phyloP scores from a whole-genome alignment of 1,284 basidiomycete genomes.

The Microbotryum violaceum region DNA sequence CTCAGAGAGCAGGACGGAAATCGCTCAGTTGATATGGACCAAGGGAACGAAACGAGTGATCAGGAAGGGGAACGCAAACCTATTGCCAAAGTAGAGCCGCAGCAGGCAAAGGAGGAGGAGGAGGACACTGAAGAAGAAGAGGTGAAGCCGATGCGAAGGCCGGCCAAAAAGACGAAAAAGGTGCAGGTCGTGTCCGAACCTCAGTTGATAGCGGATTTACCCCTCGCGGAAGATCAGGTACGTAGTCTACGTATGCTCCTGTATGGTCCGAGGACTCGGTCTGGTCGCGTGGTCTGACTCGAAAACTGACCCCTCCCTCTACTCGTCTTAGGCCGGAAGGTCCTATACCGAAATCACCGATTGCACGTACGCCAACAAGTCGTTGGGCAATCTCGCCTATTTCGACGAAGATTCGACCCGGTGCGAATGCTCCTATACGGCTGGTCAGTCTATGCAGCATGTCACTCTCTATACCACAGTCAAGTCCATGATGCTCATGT shows the following conservation, averaged over 20 bases:
- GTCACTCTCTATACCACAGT: background rate
- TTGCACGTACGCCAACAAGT: conserved; percentile 83
- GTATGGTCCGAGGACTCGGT: no score
- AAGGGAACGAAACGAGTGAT: background rate
- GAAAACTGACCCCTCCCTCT: background rate
- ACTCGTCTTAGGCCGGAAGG: conserved; percentile 49
- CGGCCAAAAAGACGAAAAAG: conserved; percentile 10
- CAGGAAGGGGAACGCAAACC: background rate
- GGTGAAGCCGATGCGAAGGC: background rate
- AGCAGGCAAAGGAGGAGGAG: conserved; percentile 13
- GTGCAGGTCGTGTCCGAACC: conserved; percentile 25
- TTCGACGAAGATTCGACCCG: conserved; percentile 82
- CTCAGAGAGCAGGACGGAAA: background rate
- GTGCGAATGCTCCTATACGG: conserved; percentile 79
- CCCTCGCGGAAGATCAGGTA: conserved; percentile 57
- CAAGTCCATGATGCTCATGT: background rate
- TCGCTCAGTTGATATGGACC: background rate
- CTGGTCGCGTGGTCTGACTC: background rate
- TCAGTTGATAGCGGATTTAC: conserved; percentile 64
- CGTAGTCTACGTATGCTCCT: background rate
- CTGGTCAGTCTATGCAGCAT: conserved; percentile 53
- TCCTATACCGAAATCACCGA: conserved; percentile 66
- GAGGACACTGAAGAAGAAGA: background rate
- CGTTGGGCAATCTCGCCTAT: conserved; percentile 53
- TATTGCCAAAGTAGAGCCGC: background rate